Evolutionary conservation across 371 early-diverging fungal species (phyloP), one percentile per base, ranked within the genome.

Genomic region (Saksenaea vasiformis): DNA sequence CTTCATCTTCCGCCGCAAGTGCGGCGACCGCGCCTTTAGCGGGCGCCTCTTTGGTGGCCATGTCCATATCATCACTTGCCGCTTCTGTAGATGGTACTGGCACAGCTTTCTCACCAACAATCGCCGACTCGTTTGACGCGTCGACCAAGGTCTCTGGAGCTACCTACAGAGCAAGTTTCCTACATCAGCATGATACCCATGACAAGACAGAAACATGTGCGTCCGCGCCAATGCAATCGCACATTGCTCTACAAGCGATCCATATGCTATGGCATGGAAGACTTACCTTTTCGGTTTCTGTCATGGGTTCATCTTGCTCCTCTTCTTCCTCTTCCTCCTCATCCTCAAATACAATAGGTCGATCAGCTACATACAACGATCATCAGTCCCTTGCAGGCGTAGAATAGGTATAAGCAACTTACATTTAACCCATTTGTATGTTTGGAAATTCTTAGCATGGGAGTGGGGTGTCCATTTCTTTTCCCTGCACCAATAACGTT

Each of bases 401-500:
- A 28, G 56, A 27, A 34, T 13, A 38, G 22, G 15, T 2, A 57
- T 17, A 28, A 61, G 8, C 10, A 22, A 15, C 54, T 47, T 78
- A 86, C 86, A 86, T 73, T 79, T 83, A 17, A 84, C 74, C 86
- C 86, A 86, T 64, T 86, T 86, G 62, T 73, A 84, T 31, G 76
- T 78, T 43, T 82, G 77, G 39, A 80, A 64, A 24, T 73, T 74
- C 36, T 80, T 84, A 36, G 82, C 76, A 38, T 71, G 75, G 54
- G 84, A 76, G 44, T 75, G 73, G n/a, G 71, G 78, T 28, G 84
- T 72, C 86, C 86, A 86, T 37, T 78, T 79, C 68, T 84, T 86
- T 53, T 86, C 86, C 86, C 85, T 85, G 53, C 24, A 41, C 24
- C 47, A 44, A 56, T 56, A 44, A 31, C 28, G 38, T 26, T 17